A percentile compares a stretch with the other conserved stretches of the same genome.
Conservation (phyloP, 2,329 filamentous ascomycete genomes). For the Aciculosporium take region DNA sequence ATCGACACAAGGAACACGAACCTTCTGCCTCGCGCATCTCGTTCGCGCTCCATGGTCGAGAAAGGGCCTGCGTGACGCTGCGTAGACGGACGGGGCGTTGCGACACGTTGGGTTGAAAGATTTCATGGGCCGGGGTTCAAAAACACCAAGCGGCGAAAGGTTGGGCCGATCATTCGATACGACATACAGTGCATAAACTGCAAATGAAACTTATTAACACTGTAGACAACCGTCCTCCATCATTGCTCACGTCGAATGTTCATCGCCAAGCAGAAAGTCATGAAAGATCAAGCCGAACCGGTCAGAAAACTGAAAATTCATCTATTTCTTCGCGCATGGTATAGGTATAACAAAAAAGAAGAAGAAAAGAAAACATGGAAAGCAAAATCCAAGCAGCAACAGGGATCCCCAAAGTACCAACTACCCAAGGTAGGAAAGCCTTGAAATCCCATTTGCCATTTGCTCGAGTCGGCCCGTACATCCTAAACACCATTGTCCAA, state of each 20-base stretch:
- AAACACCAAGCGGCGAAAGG: not conserved
- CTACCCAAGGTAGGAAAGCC: too few species aligned
- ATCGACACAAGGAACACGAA: constrained; percentile 7
- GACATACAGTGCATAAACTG: not conserved
- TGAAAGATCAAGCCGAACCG: not conserved
- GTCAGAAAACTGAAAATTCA: too few species aligned
- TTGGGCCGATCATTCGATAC: not conserved
- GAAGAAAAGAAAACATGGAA: not conserved
- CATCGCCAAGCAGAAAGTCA: too few species aligned
- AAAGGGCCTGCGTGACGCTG: not conserved
- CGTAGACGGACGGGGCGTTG: too few species aligned
- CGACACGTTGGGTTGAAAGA: too few species aligned
- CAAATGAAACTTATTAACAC: not conserved
- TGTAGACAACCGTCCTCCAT: not conserved
- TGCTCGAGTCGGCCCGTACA: not conserved
- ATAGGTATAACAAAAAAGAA: not conserved
- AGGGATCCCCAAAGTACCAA: not conserved
- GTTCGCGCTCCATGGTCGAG: constrained; percentile 22
- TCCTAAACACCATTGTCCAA: constrained; percentile 1
- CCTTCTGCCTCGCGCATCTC: constrained; percentile 21
- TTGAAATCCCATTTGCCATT: not conserved
- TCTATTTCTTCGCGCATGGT: not conserved
- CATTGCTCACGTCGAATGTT: too few species aligned
- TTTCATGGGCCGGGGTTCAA: not conserved
- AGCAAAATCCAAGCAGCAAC: not conserved